Percentiles rank a stretch among this genome's conserved stretches.
Conservation (phyloP, 805 yeast species). For the Saturnispora sanitii region DNA sequence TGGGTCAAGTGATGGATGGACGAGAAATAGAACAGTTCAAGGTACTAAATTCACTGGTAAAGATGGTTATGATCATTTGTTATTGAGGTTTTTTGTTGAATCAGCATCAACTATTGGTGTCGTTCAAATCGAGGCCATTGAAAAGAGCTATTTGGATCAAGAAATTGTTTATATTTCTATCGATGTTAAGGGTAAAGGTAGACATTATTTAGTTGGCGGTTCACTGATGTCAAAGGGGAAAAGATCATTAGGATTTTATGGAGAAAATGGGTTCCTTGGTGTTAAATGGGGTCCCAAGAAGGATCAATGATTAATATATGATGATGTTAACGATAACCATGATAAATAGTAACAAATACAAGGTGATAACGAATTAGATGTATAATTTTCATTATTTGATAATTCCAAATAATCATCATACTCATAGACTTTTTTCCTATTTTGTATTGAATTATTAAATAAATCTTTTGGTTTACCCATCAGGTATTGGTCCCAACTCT, state of each 20-base stretch:
- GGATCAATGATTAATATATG: slow-evolving; percentile 26
- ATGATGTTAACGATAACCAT: slow-evolving; percentile 1
- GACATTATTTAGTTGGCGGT: slow-evolving; percentile 55
- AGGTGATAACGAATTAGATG: neutral
- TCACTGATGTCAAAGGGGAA: slow-evolving; percentile 35
- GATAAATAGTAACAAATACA: slow-evolving; percentile 1
- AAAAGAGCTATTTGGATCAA: slow-evolving; percentile 52
- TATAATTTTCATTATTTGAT: neutral
- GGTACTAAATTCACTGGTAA: slow-evolving; percentile 55
- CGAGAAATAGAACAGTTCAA: slow-evolving; percentile 76
- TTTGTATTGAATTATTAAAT: neutral
- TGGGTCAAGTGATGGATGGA: slow-evolving; percentile 61
- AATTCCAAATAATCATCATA: slow-evolving; percentile 14
- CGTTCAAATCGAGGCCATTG: slow-evolving; percentile 74
- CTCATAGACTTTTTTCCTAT: slow-evolving; percentile 11
- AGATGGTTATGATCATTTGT: slow-evolving; percentile 70
- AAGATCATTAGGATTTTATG: slow-evolving; percentile 12
- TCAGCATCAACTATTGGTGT: slow-evolving; percentile 55
- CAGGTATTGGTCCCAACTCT: no score
- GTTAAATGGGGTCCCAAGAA: slow-evolving; percentile 75
- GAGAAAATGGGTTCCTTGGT: slow-evolving; percentile 57
- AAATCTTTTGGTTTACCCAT: neutral
- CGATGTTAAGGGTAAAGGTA: slow-evolving; percentile 62
- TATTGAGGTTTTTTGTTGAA: slow-evolving; percentile 82
- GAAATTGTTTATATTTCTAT: slow-evolving; percentile 64